Evolutionary conservation across 73 alveolate species (phyloP).

Genomic region (Symbiodinium natans): DNA sequence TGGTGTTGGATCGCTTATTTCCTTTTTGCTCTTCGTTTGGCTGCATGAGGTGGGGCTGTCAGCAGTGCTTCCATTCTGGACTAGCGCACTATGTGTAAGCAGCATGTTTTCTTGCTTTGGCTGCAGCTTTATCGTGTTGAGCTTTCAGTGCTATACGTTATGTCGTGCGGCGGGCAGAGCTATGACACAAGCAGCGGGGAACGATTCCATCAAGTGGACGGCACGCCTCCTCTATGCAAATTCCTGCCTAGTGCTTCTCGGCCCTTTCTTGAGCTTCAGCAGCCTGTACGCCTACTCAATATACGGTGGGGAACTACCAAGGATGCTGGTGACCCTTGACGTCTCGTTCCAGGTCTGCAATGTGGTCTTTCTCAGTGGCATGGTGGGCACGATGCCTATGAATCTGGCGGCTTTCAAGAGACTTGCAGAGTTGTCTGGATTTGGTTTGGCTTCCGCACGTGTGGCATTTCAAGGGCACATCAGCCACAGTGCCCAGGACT

Average conservation of each 20-base stretch:
- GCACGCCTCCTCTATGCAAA: not conserved
- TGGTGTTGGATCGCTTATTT: too few relatives aligned
- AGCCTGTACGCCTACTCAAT: not conserved
- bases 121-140: not conserved
- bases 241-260: not conserved
- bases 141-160: not conserved
- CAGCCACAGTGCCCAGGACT: not conserved
- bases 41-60: too few relatives aligned
- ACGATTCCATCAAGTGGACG: not conserved
- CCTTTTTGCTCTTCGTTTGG: too few relatives aligned
- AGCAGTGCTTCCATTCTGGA: too few relatives aligned
- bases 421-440: not conserved
- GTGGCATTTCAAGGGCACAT: not conserved
- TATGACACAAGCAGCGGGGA: not conserved
- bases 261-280: not conserved
- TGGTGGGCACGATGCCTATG: too few relatives aligned
- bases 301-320: too few relatives aligned
- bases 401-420: too few relatives aligned
- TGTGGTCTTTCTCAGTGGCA: not conserved
- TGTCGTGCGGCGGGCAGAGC: not conserved
- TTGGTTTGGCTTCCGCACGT: not conserved
- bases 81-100: not conserved
- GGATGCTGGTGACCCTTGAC: not conserved
- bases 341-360: not conserved
- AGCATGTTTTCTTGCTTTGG: not conserved